Evolutionary conservation across 2,329 filamentous ascomycete genomes (phyloP).

Genomic region (Aspergillus ochraceoroseus): DNA sequence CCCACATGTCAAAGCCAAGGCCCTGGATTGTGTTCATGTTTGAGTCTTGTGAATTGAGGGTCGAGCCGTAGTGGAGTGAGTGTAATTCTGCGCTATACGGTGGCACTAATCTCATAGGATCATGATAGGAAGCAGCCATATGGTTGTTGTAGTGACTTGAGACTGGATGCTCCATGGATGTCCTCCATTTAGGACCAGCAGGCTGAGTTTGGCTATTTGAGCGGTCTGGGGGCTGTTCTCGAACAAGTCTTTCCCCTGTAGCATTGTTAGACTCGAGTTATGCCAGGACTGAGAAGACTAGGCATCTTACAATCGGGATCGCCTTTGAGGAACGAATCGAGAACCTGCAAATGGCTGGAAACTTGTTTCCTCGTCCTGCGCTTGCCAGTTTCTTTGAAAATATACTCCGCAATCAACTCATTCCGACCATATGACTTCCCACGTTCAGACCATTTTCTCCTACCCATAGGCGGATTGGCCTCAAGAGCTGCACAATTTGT

Average conservation of each 20-base stretch:
- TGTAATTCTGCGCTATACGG: slow-evolving; percentile 34
- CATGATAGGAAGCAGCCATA: slow-evolving; percentile 28
- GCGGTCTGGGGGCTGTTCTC: slow-evolving; percentile 34
- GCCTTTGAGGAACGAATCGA: slow-evolving; percentile 53
- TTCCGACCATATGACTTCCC: slow-evolving; percentile 56
- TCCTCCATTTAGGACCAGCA: slow-evolving; percentile 31
- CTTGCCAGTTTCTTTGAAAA: slow-evolving; percentile 52
- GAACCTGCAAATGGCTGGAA: slow-evolving; percentile 60
- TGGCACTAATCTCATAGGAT: slow-evolving; percentile 31
- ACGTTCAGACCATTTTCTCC: slow-evolving; percentile 50
- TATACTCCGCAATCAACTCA: slow-evolving; percentile 57
- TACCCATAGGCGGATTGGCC: slow-evolving; percentile 55
- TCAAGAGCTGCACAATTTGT: slow-evolving; percentile 44
- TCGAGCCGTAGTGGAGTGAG: slow-evolving; percentile 33
- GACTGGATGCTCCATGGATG: slow-evolving; percentile 31
- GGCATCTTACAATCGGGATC: slow-evolving; percentile 48
- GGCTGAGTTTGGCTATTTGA: slow-evolving; percentile 33
- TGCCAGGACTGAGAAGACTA: not conserved
- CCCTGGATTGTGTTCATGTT: slow-evolving; percentile 31
- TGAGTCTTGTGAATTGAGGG: slow-evolving; percentile 32
- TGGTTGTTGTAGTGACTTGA: slow-evolving; percentile 31
- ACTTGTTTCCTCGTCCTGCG: slow-evolving; percentile 55
- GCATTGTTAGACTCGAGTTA: slow-evolving; percentile 12
- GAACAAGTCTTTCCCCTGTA: slow-evolving; percentile 39
- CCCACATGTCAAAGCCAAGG: slow-evolving; percentile 47